These are phyloP conservation scores for Eucalyptus victrix DNA, from an alignment of 345 rosid genomes.

Conservation along the genomic window DNA sequence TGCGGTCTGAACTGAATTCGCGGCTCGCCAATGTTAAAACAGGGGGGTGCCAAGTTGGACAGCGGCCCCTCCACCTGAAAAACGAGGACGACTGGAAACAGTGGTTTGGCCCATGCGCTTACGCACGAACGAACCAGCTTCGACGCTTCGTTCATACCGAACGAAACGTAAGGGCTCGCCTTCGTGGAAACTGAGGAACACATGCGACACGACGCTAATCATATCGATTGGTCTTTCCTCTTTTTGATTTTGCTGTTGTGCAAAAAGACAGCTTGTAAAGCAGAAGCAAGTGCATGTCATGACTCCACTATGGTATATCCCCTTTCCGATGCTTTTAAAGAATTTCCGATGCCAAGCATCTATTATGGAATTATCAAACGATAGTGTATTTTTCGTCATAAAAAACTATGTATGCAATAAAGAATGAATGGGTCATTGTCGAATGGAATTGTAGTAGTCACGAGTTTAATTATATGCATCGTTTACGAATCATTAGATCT, in stretches of 20 bases:
- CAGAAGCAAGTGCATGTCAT: not conserved
- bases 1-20: not conserved
- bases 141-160: not conserved
- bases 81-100: not conserved
- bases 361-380: not conserved
- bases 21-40: not conserved
- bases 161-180: not conserved
- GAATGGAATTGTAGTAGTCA: not conserved
- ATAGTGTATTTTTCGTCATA: not conserved
- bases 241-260: not conserved
- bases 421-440: not conserved
- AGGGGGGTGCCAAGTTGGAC: not conserved
- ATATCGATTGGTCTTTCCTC: not conserved
- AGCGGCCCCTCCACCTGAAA: not conserved
- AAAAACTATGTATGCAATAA: not conserved
- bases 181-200: not conserved
- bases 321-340: not conserved
- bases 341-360: not conserved
- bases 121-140: not conserved
- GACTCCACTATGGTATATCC: not conserved
- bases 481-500: not conserved
- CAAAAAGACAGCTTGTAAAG: not conserved
- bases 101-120: not conserved
- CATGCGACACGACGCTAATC: not conserved
- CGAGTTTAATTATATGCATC: fast-evolving